A percentile compares a stretch with the other conserved stretches of the same genome.
These are phyloP conservation scores for Chlorella vulgaris DNA, from an alignment of 139 green algal species.

Conservation along the genomic window DNA sequence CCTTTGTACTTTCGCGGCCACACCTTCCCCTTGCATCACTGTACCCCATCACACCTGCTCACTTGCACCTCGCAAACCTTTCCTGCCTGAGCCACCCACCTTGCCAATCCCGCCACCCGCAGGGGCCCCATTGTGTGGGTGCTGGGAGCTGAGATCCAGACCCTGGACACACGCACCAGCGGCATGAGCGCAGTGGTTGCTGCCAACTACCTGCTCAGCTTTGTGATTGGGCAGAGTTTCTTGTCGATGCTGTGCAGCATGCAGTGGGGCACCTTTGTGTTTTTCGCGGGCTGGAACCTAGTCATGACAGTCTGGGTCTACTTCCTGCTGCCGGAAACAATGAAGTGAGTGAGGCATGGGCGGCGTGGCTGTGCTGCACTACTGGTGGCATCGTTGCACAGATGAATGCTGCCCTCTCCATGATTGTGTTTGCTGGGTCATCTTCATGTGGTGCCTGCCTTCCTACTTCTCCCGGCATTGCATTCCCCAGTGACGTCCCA, in stretches of 20 bases:
- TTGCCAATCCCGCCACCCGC: neutral
- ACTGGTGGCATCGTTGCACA: too few species aligned
- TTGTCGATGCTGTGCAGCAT: constrained; percentile 61
- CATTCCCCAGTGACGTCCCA: too few species aligned
- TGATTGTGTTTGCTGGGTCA: too few species aligned
- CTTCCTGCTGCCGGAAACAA: constrained; percentile 24
- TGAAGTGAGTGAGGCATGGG: too few species aligned
- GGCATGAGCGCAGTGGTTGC: constrained; percentile 51
- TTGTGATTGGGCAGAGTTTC: constrained; percentile 59
- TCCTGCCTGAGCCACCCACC: neutral
- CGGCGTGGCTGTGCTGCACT: too few species aligned
- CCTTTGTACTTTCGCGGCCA: too few species aligned
- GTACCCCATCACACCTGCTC: too few species aligned
- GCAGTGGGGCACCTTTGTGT: constrained; percentile 50
- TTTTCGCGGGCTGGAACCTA: constrained; percentile 23
- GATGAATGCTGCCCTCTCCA: too few species aligned
- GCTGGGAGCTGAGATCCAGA: constrained; percentile 30
- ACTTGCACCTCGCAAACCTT: neutral
- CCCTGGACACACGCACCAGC: constrained; percentile 43
- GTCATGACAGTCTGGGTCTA: constrained; percentile 17
- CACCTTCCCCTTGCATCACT: too few species aligned
- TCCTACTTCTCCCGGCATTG: too few species aligned
- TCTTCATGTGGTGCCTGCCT: too few species aligned
- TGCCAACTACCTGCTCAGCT: constrained; percentile 71
- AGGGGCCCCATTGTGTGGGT: constrained; percentile 44